These are phyloP conservation scores for Sarcomyxa edulis DNA, from an alignment of 768 basidiomycete genomes.

Conservation along the genomic window DNA sequence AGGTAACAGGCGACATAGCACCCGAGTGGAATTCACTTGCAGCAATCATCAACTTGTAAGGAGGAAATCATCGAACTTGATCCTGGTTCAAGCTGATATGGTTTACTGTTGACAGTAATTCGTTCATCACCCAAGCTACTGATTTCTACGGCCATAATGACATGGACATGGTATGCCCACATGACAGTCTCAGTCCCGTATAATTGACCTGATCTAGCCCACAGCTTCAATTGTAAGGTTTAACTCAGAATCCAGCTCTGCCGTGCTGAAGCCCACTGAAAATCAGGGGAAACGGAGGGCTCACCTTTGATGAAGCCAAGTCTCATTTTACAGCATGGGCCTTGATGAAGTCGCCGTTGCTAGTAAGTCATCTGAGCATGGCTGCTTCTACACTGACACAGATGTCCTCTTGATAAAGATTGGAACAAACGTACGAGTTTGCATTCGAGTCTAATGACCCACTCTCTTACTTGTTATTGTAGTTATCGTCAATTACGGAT, in stretches of 20 bases:
- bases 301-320: constrained; percentile 60
- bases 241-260: no score
- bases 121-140: constrained; percentile 55
- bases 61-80: no score
- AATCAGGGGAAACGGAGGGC: constrained; percentile 62
- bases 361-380: no score
- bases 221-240: constrained; percentile 58
- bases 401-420: no score
- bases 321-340: constrained; percentile 73
- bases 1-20: constrained; percentile 5
- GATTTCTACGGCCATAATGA: constrained; percentile 70
- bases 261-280: no score
- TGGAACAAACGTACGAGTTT: constrained; percentile 40
- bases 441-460: not conserved
- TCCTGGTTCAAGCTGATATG: constrained; percentile 42
- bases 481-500: constrained; percentile 48
- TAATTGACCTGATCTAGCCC: no score
- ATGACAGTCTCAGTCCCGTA: no score
- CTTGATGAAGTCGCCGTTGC: constrained; percentile 58
- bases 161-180: constrained; percentile 51
- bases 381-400: no score
- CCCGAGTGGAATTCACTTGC: constrained; percentile 2
- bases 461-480: not conserved
- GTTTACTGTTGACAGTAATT: constrained; percentile 42
- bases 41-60: constrained; percentile 5